Base-by-base conservation (phyloP, 1,284 basidiomycete species). In the Papiliotrema terrestris region DNA sequence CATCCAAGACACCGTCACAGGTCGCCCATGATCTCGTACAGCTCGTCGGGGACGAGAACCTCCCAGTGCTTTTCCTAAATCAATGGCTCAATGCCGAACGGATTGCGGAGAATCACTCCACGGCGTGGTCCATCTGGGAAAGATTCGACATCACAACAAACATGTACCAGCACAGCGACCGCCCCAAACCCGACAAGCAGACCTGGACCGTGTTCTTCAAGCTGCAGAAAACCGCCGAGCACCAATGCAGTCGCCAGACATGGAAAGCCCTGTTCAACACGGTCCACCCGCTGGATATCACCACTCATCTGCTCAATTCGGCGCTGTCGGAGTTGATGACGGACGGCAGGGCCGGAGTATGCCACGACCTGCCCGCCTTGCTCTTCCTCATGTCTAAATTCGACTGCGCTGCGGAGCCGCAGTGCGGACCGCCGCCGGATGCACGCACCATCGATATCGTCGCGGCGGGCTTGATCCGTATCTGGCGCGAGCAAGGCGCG, bases 71-170 rank as follows among this genome's bases (percentile, higher is more conserved):
- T 13, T 69, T 69, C 45, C 22, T 64, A 22, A 64, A 55, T 23
- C 49, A 51, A 3, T 69, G 67, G 67, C 52, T 67, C 50, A 60
- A 55, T 20, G 63, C 65, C 17, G 67, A 69, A 45, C 41, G 51
- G 36, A 19, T 52, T 9, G 52, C 56, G 8, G 49, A 47, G 13
- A 58, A 65, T 47, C 45, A 52, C 17, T 49, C 52, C 8, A 26
- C 20, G n/a, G 53, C 58, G 2, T 26, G 49, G 14, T 38, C 15
- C 5, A 48, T 67, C 2, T 62, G 59, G 57, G 36, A 56, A 22
- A 17, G 58, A n/a, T 60, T 65, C 49, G 32, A 54, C 25, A 29
- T 14, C 8, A 32, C 29, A 32, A 32, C 29, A 5, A 32, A 32
- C 29, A 13, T 49, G 2, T 26, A 11, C n/a, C n/a, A 45, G 25